A percentile compares a stretch with the other conserved stretches of the same genome.
These are phyloP conservation scores for Fusarium sp. DNA, from an alignment of 2,329 filamentous ascomycete genomes.

Conservation along the genomic window DNA sequence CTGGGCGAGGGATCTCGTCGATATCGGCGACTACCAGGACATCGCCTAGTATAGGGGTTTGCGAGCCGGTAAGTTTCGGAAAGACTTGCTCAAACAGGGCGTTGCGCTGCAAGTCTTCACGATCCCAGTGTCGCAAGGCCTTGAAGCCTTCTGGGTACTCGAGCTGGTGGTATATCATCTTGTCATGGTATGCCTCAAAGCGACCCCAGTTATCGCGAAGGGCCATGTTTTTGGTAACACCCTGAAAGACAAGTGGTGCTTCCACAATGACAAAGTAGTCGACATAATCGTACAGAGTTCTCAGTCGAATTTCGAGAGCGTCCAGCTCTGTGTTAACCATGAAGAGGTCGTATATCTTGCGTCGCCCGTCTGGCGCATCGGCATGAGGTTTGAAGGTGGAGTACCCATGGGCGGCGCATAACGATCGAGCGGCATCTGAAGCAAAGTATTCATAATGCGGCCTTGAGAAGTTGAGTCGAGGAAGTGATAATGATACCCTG, in stretches of 20 bases:
- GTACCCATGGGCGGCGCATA: constrained; percentile 51
- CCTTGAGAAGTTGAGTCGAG: constrained; percentile 42
- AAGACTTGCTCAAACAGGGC: constrained; percentile 69
- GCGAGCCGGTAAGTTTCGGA: constrained; percentile 56
- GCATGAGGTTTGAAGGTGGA: constrained; percentile 43
- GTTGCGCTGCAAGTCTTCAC: constrained; percentile 65
- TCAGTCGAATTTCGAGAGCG: constrained; percentile 72
- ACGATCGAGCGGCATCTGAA: constrained; percentile 44
- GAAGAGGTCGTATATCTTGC: constrained; percentile 63
- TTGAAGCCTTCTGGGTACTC: constrained; percentile 56
- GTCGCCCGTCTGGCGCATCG: constrained; percentile 37
- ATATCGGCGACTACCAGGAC: constrained; percentile 70
- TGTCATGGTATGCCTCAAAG: constrained; percentile 64
- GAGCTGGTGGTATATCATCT: constrained; percentile 70
- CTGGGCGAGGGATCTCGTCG: constrained; percentile 68
- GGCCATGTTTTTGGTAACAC: constrained; percentile 63
- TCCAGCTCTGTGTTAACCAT: constrained; percentile 73
- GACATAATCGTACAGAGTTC: constrained; percentile 66
- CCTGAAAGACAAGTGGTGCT: constrained; percentile 67
- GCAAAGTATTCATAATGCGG: constrained; percentile 45
- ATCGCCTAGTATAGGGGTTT: constrained; percentile 60
- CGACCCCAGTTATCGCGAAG: constrained; percentile 63
- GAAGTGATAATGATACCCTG: constrained; percentile 36
- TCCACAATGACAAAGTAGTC: constrained; percentile 75
- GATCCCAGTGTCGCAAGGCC: constrained; percentile 58